A percentile compares a stretch with the other conserved stretches of the same genome.
Conservation (phyloP, 1,139 yeast genomes). For the Nakaseomyces bracarensis region DNA sequence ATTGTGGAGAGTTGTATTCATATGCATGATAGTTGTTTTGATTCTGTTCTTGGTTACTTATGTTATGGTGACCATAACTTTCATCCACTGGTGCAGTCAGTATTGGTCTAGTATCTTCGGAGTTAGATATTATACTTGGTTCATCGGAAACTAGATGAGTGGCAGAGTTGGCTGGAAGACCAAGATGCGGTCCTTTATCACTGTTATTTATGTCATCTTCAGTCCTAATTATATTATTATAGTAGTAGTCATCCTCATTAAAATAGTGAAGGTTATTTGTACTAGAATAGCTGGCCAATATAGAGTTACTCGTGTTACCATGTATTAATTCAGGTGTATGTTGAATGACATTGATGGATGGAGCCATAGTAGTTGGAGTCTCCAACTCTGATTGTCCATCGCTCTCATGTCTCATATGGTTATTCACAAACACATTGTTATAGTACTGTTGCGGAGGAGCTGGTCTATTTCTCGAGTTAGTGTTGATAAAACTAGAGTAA, state of each 20-base stretch:
- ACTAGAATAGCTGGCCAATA: conserved; percentile 8
- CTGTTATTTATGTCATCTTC: conserved; percentile 7
- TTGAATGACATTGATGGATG: conserved; percentile 19
- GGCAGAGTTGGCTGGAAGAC: conserved; percentile 1
- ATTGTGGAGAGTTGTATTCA: neutral
- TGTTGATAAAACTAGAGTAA: conserved; percentile 1
- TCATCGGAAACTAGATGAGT: neutral
- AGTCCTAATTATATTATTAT: conserved; percentile 3
- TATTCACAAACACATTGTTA: conserved; percentile 1
- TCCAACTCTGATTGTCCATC: conserved; percentile 5
- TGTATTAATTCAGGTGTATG: conserved; percentile 16
- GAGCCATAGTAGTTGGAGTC: conserved; percentile 10
- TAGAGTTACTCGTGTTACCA: conserved; percentile 3
- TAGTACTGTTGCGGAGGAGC: conserved; percentile 2
- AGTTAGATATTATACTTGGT: conserved; percentile 12
- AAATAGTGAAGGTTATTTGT: conserved; percentile 10
- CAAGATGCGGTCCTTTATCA: neutral
- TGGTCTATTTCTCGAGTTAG: conserved; percentile 1
- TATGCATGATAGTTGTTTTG: conserved; percentile 1
- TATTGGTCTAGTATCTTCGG: conserved; percentile 15
- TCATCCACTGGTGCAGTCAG: conserved; percentile 5
- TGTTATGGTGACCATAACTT: neutral
- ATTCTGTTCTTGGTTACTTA: neutral
- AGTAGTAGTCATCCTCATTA: conserved; percentile 17
- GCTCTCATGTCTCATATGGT: neutral